Evolutionary conservation across 2,329 filamentous ascomycete genomes (phyloP).

Genomic region (Alternaria sp.): DNA sequence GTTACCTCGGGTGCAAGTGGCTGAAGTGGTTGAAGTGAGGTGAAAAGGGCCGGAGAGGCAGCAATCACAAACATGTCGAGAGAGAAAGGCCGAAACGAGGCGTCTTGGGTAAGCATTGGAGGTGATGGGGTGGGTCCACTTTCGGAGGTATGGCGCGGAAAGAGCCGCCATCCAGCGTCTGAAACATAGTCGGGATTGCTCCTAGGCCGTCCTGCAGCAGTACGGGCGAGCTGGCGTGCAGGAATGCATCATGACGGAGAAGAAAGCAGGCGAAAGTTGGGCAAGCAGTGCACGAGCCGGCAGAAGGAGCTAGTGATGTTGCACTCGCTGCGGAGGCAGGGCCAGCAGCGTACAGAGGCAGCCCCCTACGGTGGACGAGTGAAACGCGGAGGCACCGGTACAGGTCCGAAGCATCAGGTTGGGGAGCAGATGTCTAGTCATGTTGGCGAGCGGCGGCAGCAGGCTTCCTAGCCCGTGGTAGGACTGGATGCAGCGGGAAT

Average conservation of each 20-base stretch:
- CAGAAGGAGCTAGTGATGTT: conserved; percentile 5
- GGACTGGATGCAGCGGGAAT: conserved; percentile 8
- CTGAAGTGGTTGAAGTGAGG: background rate
- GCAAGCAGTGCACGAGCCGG: conserved; percentile 9
- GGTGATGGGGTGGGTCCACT: conserved; percentile 8
- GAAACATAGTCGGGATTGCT: conserved; percentile 2
- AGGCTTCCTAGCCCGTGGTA: background rate
- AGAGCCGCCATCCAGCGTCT: conserved; percentile 12
- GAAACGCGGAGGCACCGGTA: conserved; percentile 10
- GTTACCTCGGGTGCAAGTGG: background rate
- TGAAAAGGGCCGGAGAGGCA: background rate
- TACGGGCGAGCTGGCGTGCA: background rate
- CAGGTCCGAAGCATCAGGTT: background rate
- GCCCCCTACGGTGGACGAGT: conserved; percentile 3
- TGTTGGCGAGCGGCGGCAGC: background rate
- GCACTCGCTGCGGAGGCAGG: conserved; percentile 5
- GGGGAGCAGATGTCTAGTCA: background rate
- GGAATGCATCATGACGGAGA: background rate
- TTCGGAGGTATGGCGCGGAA: conserved; percentile 19
- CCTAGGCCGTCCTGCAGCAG: background rate
- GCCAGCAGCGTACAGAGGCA: conserved; percentile 1
- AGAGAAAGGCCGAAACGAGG: background rate
- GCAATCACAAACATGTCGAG: background rate
- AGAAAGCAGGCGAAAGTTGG: background rate
- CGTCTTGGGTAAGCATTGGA: conserved; percentile 2